Base-by-base conservation (phyloP, 2,329 filamentous ascomycete genomes). In the Onygena corvina region DNA sequence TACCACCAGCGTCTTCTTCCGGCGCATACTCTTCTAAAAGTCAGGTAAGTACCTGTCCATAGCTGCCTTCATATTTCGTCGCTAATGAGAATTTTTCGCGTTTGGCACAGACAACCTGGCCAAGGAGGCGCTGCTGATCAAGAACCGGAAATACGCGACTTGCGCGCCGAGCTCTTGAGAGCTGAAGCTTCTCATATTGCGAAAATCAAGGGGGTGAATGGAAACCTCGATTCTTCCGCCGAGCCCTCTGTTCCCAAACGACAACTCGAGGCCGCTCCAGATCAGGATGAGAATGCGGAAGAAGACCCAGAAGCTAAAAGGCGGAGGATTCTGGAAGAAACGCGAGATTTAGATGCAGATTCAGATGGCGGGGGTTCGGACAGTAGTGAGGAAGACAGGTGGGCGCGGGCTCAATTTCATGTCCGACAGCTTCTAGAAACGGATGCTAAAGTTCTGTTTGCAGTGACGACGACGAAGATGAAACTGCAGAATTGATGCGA, bases 1-100 rank as follows among this genome's bases (percentile, higher is more conserved):
- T 96, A 95, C 72, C 92, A 98, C 65, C 90, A 96, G 69, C 84
- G 92, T 59, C 83, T 96, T 12, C 81, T 95, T 11, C 90, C 92
- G 29, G 92, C 92, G 27, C 84, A 98, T 67, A 96, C 86, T 9
- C 82, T 86, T 56, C 81, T 98, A 63, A 98, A 98, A 71, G 84
- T 83, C 64, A 80, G 87, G 73, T 81, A 77, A 42, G 72, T 50
- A 4, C 18, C 4, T 9, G 3, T 3, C 6, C 14, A 11, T 7
- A 4, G 9, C 31, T 27, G 11, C 6, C 4, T 5, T 27, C 29
- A 25, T 34, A 12, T 11, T 5, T 46, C 11, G 4, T 45, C n/a
- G 12, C 4, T 14, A 31, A 33, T 34, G 31, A 9, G 16, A 20
- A 48, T 4, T 50, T 9, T 44, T n/a, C 12, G 30, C 8, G 7